These are phyloP conservation scores for Phycomyces blakesleeanus DNA, from an alignment of 192 early-diverging fungal genomes.

Conservation along the genomic window DNA sequence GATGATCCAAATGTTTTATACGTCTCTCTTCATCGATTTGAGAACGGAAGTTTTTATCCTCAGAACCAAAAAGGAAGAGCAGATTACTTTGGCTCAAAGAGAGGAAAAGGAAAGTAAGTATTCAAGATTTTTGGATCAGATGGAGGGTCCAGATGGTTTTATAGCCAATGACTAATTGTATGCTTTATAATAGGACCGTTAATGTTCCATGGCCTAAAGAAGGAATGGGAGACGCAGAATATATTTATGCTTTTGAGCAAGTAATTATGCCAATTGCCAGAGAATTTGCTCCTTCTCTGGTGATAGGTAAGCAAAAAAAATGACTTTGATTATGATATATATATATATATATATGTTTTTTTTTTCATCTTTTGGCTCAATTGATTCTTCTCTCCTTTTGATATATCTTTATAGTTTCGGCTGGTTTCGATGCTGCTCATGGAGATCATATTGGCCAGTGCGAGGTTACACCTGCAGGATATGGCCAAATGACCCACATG, in stretches of 20 bases:
- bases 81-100: conserved; percentile 51
- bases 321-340: not conserved
- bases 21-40: conserved; percentile 84
- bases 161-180: not conserved
- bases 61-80: conserved; percentile 48
- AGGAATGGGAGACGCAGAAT: conserved; percentile 83
- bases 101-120: conserved; percentile 56
- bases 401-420: conserved; percentile 53
- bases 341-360: too few relatives aligned
- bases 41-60: conserved; percentile 79
- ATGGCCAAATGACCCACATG: conserved; percentile 85
- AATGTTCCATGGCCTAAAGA: conserved; percentile 81
- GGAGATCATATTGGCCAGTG: conserved; percentile 85
- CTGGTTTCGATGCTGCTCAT: conserved; percentile 87
- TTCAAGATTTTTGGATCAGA: too few relatives aligned
- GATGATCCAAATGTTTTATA: conserved; percentile 77
- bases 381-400: not conserved
- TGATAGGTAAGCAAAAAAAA: conserved; percentile 45
- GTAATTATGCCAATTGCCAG: conserved; percentile 78
- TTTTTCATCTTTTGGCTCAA: conserved; percentile 7
- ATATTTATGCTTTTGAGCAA: conserved; percentile 76
- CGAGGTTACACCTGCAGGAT: conserved; percentile 73
- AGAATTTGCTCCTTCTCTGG: conserved; percentile 81
- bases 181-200: conserved; percentile 60
- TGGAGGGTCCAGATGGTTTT: too few relatives aligned